Base-by-base conservation (phyloP, 768 basidiomycete genomes). In the Rhodotorula kratochvilovae region DNA sequence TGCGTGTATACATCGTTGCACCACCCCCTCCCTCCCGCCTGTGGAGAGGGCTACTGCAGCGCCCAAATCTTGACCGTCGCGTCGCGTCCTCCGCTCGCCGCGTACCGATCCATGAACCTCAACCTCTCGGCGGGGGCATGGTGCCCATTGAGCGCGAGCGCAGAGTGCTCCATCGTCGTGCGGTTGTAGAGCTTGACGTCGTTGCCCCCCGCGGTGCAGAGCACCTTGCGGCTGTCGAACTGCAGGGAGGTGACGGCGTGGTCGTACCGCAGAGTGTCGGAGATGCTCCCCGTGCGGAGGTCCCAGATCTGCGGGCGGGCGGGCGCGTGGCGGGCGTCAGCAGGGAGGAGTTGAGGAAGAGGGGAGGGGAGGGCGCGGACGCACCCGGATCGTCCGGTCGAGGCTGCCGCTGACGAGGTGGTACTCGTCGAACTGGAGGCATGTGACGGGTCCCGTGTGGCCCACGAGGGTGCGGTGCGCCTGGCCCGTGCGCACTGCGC, bases 111-210 rank as follows among this genome's bases (percentile, higher is more conserved):
- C 88, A 96, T 95, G 81, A 95, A 98, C 59, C 96, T 86, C 72
- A 98, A 83, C 74, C 85, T 86, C 81, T 93, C 91, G 39, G 88
- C 89, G 1, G 95, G 94, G 71, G 86, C 87, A 27, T 86, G 90
- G 80, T 99, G 96, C n/a, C 96, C 96, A 79, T 97, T 98, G 11
- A 89, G 91, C 55, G 85, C 80, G 57, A 99, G 81, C 36, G 89
- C 86, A 19, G 91, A 90, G 70, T 92, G 88, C 77, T 94, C 90
- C 83, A 89, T 87, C 72, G 88, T 91, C 15, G 92, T 97, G 39
- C 96, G 89, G 80, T 98, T 99, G 82, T 93, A 98, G 74, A 92
- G 92, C 85, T 94, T 92, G 71, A 93, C 83, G 23, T 90, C 91
- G 77, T 96, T 96, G 81, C 97, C 94, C 17, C 95, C 94, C 15